Conservation (phyloP, 2,329 filamentous ascomycete genomes). For the Beauveria caledonica region DNA sequence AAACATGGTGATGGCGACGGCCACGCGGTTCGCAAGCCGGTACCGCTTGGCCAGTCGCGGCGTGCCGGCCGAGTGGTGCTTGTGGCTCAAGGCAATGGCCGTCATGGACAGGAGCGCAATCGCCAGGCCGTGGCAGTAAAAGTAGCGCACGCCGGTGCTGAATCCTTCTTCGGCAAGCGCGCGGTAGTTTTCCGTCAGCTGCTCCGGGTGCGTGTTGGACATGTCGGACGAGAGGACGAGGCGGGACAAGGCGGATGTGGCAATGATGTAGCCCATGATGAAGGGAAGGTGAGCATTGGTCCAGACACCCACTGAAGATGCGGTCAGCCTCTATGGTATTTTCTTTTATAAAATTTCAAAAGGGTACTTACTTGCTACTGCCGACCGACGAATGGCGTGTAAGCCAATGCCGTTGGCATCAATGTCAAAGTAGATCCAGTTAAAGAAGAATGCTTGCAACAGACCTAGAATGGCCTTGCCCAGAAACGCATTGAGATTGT, state of each 20-base stretch:
- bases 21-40: slow-evolving; percentile 43
- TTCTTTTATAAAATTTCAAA: too few relatives aligned
- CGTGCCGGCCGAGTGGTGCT: slow-evolving; percentile 43
- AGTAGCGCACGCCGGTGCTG: slow-evolving; percentile 47
- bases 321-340: neutral
- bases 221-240: slow-evolving; percentile 52
- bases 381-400: slow-evolving; percentile 52
- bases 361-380: slow-evolving; percentile 28
- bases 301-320: slow-evolving; percentile 40
- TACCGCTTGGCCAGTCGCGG: slow-evolving; percentile 41
- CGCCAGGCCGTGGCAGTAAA: slow-evolving; percentile 55
- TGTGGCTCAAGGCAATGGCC: slow-evolving; percentile 45
- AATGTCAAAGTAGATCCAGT: slow-evolving; percentile 58
- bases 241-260: slow-evolving; percentile 48
- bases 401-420: slow-evolving; percentile 47
- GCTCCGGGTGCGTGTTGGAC: slow-evolving; percentile 35
- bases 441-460: slow-evolving; percentile 49
- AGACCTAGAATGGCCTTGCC: slow-evolving; percentile 54
- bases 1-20: slow-evolving; percentile 43
- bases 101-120: slow-evolving; percentile 46
- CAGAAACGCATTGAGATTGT: slow-evolving; percentile 46
- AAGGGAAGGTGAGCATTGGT: slow-evolving; percentile 50
- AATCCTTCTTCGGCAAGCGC: slow-evolving; percentile 42
- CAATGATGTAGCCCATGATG: slow-evolving; percentile 54
- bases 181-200: slow-evolving; percentile 43